These are phyloP conservation scores for Ulvella scutata DNA, from an alignment of 139 green algal genomes.

Conservation along the genomic window DNA sequence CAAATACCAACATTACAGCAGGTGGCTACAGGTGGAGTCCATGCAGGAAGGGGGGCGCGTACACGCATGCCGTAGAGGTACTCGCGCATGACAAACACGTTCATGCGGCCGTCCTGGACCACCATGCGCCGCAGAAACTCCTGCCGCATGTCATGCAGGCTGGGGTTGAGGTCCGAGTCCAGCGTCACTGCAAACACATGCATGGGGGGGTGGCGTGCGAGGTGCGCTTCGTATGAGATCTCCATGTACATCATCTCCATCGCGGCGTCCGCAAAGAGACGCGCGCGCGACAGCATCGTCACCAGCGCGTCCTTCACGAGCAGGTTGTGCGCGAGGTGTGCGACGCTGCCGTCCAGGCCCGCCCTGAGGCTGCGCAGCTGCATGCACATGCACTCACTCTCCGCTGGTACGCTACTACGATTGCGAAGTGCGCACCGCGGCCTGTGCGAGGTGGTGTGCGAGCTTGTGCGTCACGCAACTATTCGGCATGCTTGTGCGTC, in stretches of 20 bases:
- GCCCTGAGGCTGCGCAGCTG: neutral
- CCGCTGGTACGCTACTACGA: neutral
- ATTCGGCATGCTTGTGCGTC: too few relatives aligned
- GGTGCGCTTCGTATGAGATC: neutral
- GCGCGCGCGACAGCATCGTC: neutral
- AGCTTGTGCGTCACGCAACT: too few relatives aligned
- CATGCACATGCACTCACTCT: neutral
- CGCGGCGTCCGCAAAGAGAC: neutral
- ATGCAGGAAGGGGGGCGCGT: neutral
- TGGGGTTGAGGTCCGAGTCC: neutral
- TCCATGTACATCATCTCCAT: constrained; percentile 1
- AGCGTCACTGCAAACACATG: neutral
- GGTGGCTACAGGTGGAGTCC: too few relatives aligned
- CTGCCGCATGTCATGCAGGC: neutral
- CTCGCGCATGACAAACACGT: neutral
- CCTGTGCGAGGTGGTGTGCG: too few relatives aligned
- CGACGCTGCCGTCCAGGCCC: neutral
- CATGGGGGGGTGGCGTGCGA: neutral
- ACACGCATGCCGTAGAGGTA: neutral
- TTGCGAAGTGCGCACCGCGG: too few relatives aligned
- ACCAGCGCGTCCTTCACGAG: constrained; percentile 1
- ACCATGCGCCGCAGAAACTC: constrained; percentile 3
- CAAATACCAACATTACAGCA: too few relatives aligned
- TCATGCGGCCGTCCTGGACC: neutral
- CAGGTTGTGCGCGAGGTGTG: constrained; percentile 2